Evolutionary conservation across 1,284 basidiomycete species (phyloP).

Genomic region (Gymnopus androsaceus): DNA sequence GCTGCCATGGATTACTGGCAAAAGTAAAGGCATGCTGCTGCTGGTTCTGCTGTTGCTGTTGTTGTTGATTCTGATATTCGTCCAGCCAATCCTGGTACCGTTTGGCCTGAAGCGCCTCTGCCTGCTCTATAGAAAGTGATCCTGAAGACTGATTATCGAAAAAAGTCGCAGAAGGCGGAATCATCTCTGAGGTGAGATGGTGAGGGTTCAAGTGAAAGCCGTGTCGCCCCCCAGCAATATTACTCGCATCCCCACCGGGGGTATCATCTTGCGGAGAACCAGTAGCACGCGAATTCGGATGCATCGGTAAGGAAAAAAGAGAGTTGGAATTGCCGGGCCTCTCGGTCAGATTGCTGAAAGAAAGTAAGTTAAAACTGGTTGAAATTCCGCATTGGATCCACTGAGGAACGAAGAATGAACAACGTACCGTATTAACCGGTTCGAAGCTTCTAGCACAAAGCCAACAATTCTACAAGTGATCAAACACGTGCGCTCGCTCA

Average conservation of each 20-base stretch:
- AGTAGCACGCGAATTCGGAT: neutral
- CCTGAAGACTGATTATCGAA: slow-evolving; percentile 2
- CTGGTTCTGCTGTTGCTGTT: neutral
- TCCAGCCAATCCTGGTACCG: slow-evolving; percentile 45
- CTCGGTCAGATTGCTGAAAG: neutral
- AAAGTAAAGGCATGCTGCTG: slow-evolving; percentile 5
- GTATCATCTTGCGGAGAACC: slow-evolving; percentile 9
- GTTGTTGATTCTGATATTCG: slow-evolving; percentile 22
- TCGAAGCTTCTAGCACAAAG: too few species aligned
- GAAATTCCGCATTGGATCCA: slow-evolving; percentile 9
- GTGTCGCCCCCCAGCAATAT: neutral
- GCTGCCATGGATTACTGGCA: slow-evolving; percentile 3
- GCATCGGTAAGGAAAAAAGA: neutral
- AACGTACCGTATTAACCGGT: neutral
- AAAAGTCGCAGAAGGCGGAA: slow-evolving; percentile 4
- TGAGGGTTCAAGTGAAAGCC: slow-evolving; percentile 5
- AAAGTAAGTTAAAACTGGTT: slow-evolving; percentile 5
- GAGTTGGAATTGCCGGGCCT: neutral
- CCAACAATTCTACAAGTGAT: too few species aligned
- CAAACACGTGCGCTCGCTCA: too few species aligned
- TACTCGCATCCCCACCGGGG: neutral
- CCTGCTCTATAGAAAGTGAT: slow-evolving; percentile 20
- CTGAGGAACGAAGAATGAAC: neutral
- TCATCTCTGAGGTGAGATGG: neutral
- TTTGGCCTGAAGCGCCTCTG: slow-evolving; percentile 28